Percentiles rank a stretch among this genome's conserved stretches.
Evolutionary conservation across 1,284 basidiomycete genomes (phyloP).

Genomic region (Malassezia arunalokei): DNA sequence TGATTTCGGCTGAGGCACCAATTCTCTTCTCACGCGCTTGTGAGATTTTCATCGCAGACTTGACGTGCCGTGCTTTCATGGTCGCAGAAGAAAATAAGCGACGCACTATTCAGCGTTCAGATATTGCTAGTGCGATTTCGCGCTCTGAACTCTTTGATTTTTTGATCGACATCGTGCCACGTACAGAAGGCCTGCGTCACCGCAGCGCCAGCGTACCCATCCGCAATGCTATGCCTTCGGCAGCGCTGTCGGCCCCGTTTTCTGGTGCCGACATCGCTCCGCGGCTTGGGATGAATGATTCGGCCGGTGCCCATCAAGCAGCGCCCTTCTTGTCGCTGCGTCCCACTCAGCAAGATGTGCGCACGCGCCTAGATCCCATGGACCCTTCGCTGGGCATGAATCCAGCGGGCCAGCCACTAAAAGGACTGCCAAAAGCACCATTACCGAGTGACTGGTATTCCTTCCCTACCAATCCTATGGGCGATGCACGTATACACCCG

Average conservation of each 20-base stretch:
- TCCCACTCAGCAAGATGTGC: constrained; percentile 9
- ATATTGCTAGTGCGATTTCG: constrained; percentile 39
- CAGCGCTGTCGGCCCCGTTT: not conserved
- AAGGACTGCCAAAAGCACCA: constrained; percentile 9
- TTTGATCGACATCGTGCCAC: constrained; percentile 42
- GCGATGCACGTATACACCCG: constrained; percentile 12
- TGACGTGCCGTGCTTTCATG: constrained; percentile 42
- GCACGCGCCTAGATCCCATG: constrained; percentile 2
- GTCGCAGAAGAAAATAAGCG: constrained; percentile 42
- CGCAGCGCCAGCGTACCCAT: constrained; percentile 12
- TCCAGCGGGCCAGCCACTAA: not conserved
- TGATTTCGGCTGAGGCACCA: constrained; percentile 45
- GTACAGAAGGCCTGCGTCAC: constrained; percentile 28
- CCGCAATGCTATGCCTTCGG: constrained; percentile 4
- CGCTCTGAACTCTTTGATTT: constrained; percentile 45
- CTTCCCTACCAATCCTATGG: constrained; percentile 10
- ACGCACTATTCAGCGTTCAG: constrained; percentile 40
- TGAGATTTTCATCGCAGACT: constrained; percentile 46
- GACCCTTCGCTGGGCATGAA: constrained; percentile 2
- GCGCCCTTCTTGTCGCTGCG: constrained; percentile 9
- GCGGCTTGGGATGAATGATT: constrained; percentile 4
- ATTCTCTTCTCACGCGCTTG: constrained; percentile 44
- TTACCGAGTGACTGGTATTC: constrained; percentile 13
- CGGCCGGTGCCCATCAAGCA: not conserved
- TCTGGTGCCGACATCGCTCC: not conserved